A percentile compares a stretch with the other conserved stretches of the same genome.
These are phyloP conservation scores for Rhizopus delemar DNA, from an alignment of 371 early-diverging fungal genomes.

Conservation along the genomic window DNA sequence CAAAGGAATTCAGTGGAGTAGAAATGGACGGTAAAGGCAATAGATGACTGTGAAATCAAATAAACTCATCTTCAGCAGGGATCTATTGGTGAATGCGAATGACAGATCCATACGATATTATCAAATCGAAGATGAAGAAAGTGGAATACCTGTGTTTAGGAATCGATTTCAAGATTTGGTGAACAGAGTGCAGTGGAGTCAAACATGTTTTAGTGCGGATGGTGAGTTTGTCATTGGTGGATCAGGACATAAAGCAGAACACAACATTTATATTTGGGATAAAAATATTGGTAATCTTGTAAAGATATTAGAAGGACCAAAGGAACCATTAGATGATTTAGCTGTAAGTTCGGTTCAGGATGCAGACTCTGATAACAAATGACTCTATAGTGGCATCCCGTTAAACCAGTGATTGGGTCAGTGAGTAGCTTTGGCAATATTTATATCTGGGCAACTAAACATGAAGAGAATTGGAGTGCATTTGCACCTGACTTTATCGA, in stretches of 20 bases:
- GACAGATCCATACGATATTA: constrained; percentile 76
- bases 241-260: constrained; percentile 78
- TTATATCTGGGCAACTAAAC: constrained; percentile 85
- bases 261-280: constrained; percentile 95
- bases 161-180: constrained; percentile 88
- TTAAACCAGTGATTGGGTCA: constrained; percentile 81
- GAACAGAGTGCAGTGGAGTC: constrained; percentile 84
- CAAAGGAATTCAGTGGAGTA: constrained; percentile 64
- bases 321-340: constrained; percentile 84
- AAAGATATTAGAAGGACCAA: constrained; percentile 90
- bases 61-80: constrained; percentile 33
- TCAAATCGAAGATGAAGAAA: constrained; percentile 44
- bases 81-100: constrained; percentile 71
- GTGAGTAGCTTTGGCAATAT: constrained; percentile 81
- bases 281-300: constrained; percentile 76
- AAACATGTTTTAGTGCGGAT: constrained; percentile 79
- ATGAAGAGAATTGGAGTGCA: constrained; percentile 88
- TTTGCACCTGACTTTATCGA: constrained; percentile 92
- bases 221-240: constrained; percentile 87
- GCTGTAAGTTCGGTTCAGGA: constrained; percentile 50
- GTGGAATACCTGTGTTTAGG: constrained; percentile 51
- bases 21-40: constrained; percentile 45
- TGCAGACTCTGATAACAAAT: background rate
- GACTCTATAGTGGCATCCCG: constrained; percentile 78
- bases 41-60: too few relatives aligned